Evolutionary conservation across 2,329 filamentous ascomycete species (phyloP), one percentile per base, ranked within the genome.

Genomic region (Uncinocarpus reesii): DNA sequence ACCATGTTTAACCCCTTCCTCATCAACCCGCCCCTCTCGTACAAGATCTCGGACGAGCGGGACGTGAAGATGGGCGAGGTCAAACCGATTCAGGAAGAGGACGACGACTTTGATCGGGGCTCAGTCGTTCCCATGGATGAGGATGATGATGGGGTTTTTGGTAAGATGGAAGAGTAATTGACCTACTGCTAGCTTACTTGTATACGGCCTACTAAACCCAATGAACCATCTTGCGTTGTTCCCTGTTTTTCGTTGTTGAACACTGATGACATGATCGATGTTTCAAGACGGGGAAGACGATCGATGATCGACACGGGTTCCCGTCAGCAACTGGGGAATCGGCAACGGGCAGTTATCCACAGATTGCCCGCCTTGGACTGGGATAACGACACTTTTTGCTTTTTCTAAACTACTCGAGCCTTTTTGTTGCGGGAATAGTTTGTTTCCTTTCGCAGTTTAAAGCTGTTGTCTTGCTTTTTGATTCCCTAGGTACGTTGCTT

Each of bases 71-170:
- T 81, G 75, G 78, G 81, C 55, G 79, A 79, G 43, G 78, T 77
- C 57, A 42, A 43, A 10, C 28, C 37, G 11, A 66, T 48, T 45
- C 50, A 42, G 37, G 54, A 50, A 53, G 76, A 55, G 72, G 79
- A 83, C 57, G 80, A 84, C 52, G 78, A 81, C 50, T 80, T 80
- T 59, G 73, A 73, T 57, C 74, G 70, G 20, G 56, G 53, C 11
- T 52, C 55, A 48, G 76, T 78, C 48, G 77, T 78, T 43, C 78
- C 83, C 53, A 83, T 81, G 65, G 86, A 93, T 58, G 89, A 95
- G 58, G 88, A 94, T 54, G 90, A 96, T 56, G 89, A 95, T 56
- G 89, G 89, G 62, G 84, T 96, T 59, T 98, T 98, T 72, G 89
- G 89, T 49, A 80, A 80, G 57, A 96, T 96, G 90, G 92, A 98